A percentile compares a stretch with the other conserved stretches of the same genome.
These are phyloP conservation scores for Colletotrichum endophyticum DNA, from an alignment of 2,329 filamentous ascomycete species.

Conservation along the genomic window DNA sequence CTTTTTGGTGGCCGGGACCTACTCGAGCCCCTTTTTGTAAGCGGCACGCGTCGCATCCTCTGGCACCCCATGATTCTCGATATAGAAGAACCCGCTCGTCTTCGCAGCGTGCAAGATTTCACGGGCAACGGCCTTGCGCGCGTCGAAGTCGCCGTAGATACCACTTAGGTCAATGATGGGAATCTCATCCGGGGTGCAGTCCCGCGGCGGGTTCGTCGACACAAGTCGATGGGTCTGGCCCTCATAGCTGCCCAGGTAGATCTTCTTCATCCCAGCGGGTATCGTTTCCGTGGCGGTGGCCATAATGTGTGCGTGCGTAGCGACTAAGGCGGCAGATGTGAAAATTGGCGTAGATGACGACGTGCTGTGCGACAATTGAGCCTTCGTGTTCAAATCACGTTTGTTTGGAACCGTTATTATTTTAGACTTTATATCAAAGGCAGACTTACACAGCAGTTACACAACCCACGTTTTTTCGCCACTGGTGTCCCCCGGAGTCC, in stretches of 20 bases:
- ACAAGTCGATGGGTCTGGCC: constrained; percentile 11
- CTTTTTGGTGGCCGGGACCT: constrained; percentile 18
- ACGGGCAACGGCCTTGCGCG: constrained; percentile 39
- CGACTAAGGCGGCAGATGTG: not conserved
- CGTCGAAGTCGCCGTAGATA: constrained; percentile 37
- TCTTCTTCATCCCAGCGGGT: not conserved
- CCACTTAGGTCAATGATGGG: constrained; percentile 48
- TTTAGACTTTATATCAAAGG: not conserved
- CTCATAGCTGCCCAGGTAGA: constrained; percentile 6
- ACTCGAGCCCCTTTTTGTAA: constrained; percentile 22
- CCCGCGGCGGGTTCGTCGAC: constrained; percentile 34
- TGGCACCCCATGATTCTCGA: constrained; percentile 47
- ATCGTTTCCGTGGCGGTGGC: not conserved
- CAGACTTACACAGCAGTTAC: not conserved
- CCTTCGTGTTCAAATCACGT: not conserved
- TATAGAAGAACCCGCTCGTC: constrained; percentile 52
- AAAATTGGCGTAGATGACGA: not conserved
- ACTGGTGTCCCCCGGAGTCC: not conserved
- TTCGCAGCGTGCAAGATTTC: constrained; percentile 42
- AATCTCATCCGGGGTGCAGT: constrained; percentile 45
- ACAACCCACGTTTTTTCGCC: not conserved
- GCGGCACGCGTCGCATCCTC: constrained; percentile 30
- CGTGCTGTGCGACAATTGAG: not conserved
- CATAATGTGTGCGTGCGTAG: not conserved
- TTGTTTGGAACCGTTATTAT: not conserved